Conservation (phyloP, 768 basidiomycete genomes). For the Pulveroboletus ravenelii region DNA sequence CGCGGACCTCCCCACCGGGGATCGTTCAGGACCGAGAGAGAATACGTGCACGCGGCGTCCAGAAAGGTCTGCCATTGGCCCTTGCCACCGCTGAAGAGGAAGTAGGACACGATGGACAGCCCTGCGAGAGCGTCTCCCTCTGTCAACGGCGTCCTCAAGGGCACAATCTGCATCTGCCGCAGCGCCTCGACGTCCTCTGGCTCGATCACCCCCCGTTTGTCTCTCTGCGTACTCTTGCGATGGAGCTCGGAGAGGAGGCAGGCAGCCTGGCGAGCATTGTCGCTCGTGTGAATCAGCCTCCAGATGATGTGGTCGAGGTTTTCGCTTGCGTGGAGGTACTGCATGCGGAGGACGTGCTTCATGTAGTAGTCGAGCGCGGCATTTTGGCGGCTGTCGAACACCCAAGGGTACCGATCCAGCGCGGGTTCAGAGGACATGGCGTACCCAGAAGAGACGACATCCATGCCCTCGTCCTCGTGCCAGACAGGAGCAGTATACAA, state of each 20-base stretch:
- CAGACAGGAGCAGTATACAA: conserved; percentile 8
- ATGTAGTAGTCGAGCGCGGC: conserved; percentile 45
- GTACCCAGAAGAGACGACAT: conserved; percentile 22
- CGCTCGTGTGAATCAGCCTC: conserved; percentile 42
- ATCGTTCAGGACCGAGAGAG: conserved; percentile 42
- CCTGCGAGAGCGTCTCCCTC: conserved; percentile 78
- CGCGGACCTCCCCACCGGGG: conserved; percentile 35
- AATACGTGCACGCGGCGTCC: conserved; percentile 53
- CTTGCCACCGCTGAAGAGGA: conserved; percentile 72
- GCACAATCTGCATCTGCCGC: conserved; percentile 22
- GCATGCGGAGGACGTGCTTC: conserved; percentile 55
- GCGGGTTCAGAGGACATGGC: conserved; percentile 5
- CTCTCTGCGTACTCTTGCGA: conserved; percentile 27
- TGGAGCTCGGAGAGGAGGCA: conserved; percentile 63
- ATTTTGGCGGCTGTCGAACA: conserved; percentile 17
- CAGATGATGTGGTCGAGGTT: conserved; percentile 45
- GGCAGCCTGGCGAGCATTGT: conserved; percentile 52
- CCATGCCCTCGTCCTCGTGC: conserved; percentile 14
- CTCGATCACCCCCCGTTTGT: conserved; percentile 16
- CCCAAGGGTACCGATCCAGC: conserved; percentile 12
- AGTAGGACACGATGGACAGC: conserved; percentile 68
- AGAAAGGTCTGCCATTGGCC: conserved; percentile 71
- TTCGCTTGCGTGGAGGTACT: conserved; percentile 64
- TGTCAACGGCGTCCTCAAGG: conserved; percentile 26
- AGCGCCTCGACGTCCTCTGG: conserved; percentile 23